Conservation (phyloP, 352 stramenopile genomes). For the Phytophthora lateralis region DNA sequence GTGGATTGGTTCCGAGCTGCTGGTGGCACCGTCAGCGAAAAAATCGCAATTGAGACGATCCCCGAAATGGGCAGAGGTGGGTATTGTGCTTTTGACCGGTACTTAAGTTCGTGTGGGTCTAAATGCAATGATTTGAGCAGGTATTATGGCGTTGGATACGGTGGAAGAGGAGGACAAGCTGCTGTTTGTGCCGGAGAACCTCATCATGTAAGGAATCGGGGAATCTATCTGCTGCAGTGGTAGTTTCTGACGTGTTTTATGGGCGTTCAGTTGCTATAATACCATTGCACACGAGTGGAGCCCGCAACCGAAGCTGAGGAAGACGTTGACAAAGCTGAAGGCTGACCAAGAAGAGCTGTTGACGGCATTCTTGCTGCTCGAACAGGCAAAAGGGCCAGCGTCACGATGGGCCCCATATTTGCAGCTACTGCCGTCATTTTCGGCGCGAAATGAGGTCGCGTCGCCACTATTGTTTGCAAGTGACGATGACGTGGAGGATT, state of each 20-base stretch:
- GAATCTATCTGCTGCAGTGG: not conserved
- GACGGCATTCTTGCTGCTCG: conserved; percentile 66
- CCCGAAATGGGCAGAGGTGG: conserved; percentile 44
- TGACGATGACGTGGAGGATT: conserved; percentile 27
- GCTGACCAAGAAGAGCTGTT: conserved; percentile 56
- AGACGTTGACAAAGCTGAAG: conserved; percentile 43
- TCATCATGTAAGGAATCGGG: conserved; percentile 48
- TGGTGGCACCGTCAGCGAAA: conserved; percentile 32
- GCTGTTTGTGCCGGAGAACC: conserved; percentile 46
- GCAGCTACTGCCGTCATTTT: conserved; percentile 43
- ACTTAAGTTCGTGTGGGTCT: not conserved
- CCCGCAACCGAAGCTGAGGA: conserved; percentile 24
- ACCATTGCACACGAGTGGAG: conserved; percentile 38
- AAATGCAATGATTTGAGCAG: conserved; percentile 14
- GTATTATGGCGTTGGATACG: conserved; percentile 30
- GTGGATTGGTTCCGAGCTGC: conserved; percentile 48
- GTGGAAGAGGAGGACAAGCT: conserved; percentile 41
- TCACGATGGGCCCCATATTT: conserved; percentile 69
- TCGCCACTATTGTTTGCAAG: conserved; percentile 54
- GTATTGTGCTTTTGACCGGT: not conserved
- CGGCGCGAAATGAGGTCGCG: conserved; percentile 4
- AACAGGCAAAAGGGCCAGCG: conserved; percentile 41
- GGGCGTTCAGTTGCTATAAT: conserved; percentile 40
- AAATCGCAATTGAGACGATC: conserved; percentile 37
- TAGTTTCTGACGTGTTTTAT: not conserved